Conservation (phyloP, 2,329 filamentous ascomycete species). For the Cryphonectria japonica region DNA sequence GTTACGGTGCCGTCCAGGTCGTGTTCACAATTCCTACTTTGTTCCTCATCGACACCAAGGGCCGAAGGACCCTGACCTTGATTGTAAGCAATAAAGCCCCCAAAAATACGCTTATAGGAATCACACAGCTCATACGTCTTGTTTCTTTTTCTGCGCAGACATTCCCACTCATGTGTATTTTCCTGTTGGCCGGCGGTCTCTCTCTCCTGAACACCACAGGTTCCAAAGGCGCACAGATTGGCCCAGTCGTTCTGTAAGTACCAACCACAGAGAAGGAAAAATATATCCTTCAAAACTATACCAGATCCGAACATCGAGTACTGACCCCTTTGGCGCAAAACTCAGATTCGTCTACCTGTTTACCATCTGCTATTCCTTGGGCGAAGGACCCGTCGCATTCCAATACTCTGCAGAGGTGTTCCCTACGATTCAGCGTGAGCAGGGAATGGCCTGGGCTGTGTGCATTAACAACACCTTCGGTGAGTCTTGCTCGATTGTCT, state of each 20-base stretch:
- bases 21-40: conserved; percentile 37
- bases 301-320: background rate
- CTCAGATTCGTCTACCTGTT: conserved; percentile 60
- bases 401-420: conserved; percentile 72
- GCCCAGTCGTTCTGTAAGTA: conserved; percentile 53
- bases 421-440: conserved; percentile 70
- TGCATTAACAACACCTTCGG: conserved; percentile 46
- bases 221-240: conserved; percentile 37
- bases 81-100: conserved; percentile 29
- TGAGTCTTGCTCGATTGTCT: background rate
- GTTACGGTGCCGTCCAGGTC: conserved; percentile 52
- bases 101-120: conserved; percentile 32
- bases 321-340: conserved; percentile 3
- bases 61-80: conserved; percentile 35
- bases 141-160: conserved; percentile 52
- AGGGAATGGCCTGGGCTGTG: conserved; percentile 72
- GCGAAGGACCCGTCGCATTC: conserved; percentile 70
- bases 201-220: conserved; percentile 53
- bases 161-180: conserved; percentile 60
- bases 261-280: too few species aligned
- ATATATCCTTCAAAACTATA: background rate
- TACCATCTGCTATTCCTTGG: conserved; percentile 65
- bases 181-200: conserved; percentile 50
- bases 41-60: conserved; percentile 38
- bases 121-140: conserved; percentile 38